Evolutionary conservation across 2,329 filamentous ascomycete genomes (phyloP).

Genomic region (Saccharata proteae): DNA sequence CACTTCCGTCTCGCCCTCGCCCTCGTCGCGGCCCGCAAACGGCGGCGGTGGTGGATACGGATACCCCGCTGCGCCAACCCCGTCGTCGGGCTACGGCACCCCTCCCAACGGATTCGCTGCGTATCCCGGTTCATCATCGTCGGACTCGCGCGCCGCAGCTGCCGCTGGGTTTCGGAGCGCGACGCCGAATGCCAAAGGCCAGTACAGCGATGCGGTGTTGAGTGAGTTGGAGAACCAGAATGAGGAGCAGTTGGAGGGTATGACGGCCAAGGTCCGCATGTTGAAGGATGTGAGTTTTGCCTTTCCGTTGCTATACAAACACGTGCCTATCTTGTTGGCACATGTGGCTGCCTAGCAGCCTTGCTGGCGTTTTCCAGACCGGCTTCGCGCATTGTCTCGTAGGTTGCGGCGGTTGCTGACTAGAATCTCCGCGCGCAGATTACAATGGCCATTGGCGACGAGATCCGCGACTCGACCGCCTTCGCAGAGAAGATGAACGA

Average conservation of each 20-base stretch:
- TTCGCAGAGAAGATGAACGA: constrained; percentile 95
- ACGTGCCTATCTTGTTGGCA: neutral
- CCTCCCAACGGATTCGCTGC: too few relatives aligned
- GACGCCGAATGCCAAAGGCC: constrained; percentile 52
- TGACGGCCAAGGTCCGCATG: constrained; percentile 77
- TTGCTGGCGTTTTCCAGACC: neutral
- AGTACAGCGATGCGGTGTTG: constrained; percentile 85
- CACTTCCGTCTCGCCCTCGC: constrained; percentile 22
- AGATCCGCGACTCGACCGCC: constrained; percentile 81
- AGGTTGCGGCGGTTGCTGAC: neutral
- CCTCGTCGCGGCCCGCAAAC: constrained; percentile 10
- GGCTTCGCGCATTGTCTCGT: neutral
- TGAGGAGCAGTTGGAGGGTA: constrained; percentile 78
- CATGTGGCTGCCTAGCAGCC: neutral
- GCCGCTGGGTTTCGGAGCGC: constrained; percentile 22
- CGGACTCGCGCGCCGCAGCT: constrained; percentile 5
- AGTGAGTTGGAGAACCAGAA: constrained; percentile 95
- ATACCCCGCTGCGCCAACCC: constrained; percentile 5
- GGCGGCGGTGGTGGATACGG: constrained; percentile 5
- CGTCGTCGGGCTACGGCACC: too few relatives aligned
- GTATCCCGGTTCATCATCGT: constrained; percentile 17
- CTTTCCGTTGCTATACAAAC: too few relatives aligned
- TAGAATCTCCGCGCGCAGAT: constrained; percentile 46
- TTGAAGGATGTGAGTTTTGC: constrained; percentile 66
- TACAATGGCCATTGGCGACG: constrained; percentile 84